Conservation (phyloP, 2,329 filamentous ascomycete species). For the Zalaria sp. region DNA sequence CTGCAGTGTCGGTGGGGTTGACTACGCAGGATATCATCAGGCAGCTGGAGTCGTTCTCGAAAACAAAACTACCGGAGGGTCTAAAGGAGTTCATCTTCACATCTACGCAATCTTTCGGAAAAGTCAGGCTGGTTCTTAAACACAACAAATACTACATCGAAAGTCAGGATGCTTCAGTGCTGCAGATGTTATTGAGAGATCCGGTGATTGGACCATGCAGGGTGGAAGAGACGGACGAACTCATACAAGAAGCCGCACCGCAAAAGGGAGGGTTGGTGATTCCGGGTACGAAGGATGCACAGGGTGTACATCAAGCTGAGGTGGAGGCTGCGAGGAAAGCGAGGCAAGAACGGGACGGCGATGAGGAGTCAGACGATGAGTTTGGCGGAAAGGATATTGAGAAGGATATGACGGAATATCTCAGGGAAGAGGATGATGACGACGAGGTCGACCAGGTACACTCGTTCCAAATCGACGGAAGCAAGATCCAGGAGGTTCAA, state of each 20-base stretch:
- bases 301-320: constrained; percentile 64
- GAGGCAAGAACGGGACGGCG: constrained; percentile 33
- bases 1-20: constrained; percentile 87
- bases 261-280: constrained; percentile 83
- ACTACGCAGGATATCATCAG: constrained; percentile 81
- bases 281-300: constrained; percentile 85
- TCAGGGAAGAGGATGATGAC: constrained; percentile 64
- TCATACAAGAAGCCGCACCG: constrained; percentile 69
- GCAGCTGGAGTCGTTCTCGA: constrained; percentile 75
- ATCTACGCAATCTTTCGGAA: constrained; percentile 83
- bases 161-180: constrained; percentile 71
- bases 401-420: constrained; percentile 52
- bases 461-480: constrained; percentile 78
- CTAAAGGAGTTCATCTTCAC: constrained; percentile 68
- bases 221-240: constrained; percentile 56
- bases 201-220: constrained; percentile 66
- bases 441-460: constrained; percentile 81
- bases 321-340: constrained; percentile 29
- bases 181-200: constrained; percentile 79
- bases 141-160: constrained; percentile 92
- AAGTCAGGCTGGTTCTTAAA: constrained; percentile 88
- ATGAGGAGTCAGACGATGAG: constrained; percentile 40
- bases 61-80: constrained; percentile 70
- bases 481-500: constrained; percentile 72
- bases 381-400: constrained; percentile 27